Evolutionary conservation across 768 basidiomycete species (phyloP).

Genomic region (Collybiopsis luxurians): DNA sequence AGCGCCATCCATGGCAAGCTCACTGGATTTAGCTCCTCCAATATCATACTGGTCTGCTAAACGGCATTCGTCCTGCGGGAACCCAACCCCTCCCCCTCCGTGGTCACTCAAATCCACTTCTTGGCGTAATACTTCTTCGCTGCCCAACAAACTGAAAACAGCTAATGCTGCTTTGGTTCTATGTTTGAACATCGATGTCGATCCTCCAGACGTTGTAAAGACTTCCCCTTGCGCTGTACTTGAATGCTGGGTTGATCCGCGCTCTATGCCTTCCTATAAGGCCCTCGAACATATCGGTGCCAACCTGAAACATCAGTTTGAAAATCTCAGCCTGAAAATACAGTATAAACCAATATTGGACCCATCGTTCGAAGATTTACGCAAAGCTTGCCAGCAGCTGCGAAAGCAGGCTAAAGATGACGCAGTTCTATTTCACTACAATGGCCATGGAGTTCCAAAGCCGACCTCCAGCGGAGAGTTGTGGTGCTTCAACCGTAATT

Average conservation of each 20-base stretch:
- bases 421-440: constrained; percentile 94
- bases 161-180: constrained; percentile 85
- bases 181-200: constrained; percentile 96
- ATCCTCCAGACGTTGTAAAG: constrained; percentile 97
- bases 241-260: constrained; percentile 98
- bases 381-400: constrained; percentile 78
- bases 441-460: constrained; percentile 97
- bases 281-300: constrained; percentile 92
- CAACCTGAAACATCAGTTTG: constrained; percentile 94
- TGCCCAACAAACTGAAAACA: constrained; percentile 87
- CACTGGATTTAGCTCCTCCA: constrained; percentile 43
- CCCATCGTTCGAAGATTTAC: constrained; percentile 91
- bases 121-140: constrained; percentile 66
- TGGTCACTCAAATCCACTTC: constrained; percentile 64
- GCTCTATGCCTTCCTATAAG: constrained; percentile 86
- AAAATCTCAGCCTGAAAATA: constrained; percentile 91
- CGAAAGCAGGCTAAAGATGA: constrained; percentile 92
- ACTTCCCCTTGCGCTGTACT: constrained; percentile 93
- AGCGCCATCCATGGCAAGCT: constrained; percentile 45
- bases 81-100: constrained; percentile 69
- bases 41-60: constrained; percentile 86
- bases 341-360: constrained; percentile 94
- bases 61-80: constrained; percentile 88
- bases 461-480: constrained; percentile 94
- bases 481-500: constrained; percentile 97